A percentile compares a stretch with the other conserved stretches of the same genome.
These are phyloP conservation scores for Phanerochaete sordida DNA, from an alignment of 768 basidiomycete species.

Conservation along the genomic window DNA sequence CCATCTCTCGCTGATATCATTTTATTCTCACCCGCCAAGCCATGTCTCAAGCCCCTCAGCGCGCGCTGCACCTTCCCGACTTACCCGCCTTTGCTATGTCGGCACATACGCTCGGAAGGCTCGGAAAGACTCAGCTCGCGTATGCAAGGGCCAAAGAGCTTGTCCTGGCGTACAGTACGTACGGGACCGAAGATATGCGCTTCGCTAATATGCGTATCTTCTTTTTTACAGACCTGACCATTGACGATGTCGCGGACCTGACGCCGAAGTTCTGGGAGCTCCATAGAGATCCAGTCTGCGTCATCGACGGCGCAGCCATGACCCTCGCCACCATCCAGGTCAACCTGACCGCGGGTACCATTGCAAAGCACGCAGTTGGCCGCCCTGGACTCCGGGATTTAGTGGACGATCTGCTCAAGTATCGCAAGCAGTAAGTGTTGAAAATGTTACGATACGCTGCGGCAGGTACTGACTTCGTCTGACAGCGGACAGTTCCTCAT, in stretches of 20 bases:
- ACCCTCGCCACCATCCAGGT: constrained; percentile 26
- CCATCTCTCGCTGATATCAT: too few species aligned
- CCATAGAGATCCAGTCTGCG: constrained; percentile 19
- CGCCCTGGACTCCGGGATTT: constrained; percentile 22
- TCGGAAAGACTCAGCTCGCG: too few species aligned
- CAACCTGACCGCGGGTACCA: constrained; percentile 24
- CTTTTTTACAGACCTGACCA: constrained; percentile 19
- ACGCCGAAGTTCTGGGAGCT: constrained; percentile 26
- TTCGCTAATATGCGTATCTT: too few species aligned
- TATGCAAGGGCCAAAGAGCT: too few species aligned
- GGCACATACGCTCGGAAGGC: too few species aligned
- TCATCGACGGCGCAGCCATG: constrained; percentile 22
- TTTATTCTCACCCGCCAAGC: too few species aligned
- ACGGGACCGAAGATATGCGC: too few species aligned
- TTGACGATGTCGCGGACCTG: constrained; percentile 20
- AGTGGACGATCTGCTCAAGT: constrained; percentile 23
- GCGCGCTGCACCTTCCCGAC: too few species aligned
- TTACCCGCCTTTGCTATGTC: too few species aligned
- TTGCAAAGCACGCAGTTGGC: constrained; percentile 17
- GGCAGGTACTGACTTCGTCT: not conserved
- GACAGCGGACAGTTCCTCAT: constrained; percentile 40
- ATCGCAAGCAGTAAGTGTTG: constrained; percentile 23
- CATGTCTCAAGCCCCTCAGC: too few species aligned
- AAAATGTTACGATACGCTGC: not conserved
- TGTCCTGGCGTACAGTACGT: too few species aligned